phyloP scores from a whole-genome alignment of 176 grass and related monocot species.

The Guadua angustifolia region DNA sequence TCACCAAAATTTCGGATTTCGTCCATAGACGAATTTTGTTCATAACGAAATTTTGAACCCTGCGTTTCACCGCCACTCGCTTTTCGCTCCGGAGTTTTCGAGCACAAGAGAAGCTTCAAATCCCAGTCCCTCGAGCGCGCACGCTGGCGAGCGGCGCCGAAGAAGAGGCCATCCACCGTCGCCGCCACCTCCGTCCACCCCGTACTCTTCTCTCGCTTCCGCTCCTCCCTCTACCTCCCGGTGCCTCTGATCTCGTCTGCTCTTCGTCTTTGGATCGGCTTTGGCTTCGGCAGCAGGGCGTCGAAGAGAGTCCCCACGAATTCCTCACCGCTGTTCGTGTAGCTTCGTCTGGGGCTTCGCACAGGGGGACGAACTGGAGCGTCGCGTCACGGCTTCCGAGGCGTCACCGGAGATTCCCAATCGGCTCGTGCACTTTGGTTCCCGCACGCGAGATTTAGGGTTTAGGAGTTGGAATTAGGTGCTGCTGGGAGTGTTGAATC shows the following conservation, averaged over 20 bases:
- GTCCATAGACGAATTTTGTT: too few relatives aligned
- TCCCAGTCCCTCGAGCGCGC: neutral
- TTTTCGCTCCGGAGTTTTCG: neutral
- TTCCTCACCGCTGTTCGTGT: neutral
- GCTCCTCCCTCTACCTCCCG: neutral
- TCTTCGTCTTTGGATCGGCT: slow-evolving; percentile 12
- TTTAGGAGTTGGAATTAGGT: neutral
- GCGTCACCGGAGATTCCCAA: neutral
- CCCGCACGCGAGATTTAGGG: neutral
- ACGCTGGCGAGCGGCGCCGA: neutral
- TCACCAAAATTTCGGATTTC: too few relatives aligned
- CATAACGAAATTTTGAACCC: too few relatives aligned
- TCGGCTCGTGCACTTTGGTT: neutral
- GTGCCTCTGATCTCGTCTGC: neutral
- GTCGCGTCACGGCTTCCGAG: neutral
- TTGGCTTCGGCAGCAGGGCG: neutral
- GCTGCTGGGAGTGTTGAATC: neutral
- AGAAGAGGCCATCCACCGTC: slow-evolving; percentile 34
- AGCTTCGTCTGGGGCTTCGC: neutral
- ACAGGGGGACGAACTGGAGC: neutral
- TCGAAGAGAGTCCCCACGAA: neutral
- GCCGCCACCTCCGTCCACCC: neutral
- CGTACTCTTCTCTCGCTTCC: neutral
- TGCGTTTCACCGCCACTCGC: neutral
- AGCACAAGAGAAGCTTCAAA: neutral